phyloP scores from a whole-genome alignment of 2,329 filamentous ascomycete species.

The Colletotrichum melonis region DNA sequence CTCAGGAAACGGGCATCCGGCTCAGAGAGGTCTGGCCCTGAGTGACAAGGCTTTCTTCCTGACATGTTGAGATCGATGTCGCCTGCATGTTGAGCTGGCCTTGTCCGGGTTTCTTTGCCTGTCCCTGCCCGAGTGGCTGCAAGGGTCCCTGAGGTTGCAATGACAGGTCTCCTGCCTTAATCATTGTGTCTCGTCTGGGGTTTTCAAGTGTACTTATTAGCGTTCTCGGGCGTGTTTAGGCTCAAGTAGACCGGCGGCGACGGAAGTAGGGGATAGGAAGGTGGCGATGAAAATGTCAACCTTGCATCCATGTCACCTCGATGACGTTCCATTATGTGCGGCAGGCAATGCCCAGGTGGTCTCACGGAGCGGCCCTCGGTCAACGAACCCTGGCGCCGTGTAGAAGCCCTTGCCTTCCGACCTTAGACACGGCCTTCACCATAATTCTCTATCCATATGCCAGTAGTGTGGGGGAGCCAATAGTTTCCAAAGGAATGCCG shows the following conservation, averaged over 20 bases:
- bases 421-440: background rate
- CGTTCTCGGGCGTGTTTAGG: background rate
- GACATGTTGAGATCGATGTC: conserved; percentile 41
- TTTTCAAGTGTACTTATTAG: background rate
- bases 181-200: background rate
- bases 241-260: conserved; percentile 12
- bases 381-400: background rate
- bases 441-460: background rate
- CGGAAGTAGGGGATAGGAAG: background rate
- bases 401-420: background rate
- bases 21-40: conserved; percentile 10
- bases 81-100: conserved; percentile 41
- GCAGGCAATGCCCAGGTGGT: conserved; percentile 3
- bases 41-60: background rate
- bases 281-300: conserved; percentile 17
- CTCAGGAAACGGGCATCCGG: conserved; percentile 23
- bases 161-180: background rate
- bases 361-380: background rate
- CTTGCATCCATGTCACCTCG: conserved; percentile 21
- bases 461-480: background rate
- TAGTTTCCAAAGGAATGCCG: background rate
- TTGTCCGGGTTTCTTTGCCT: background rate
- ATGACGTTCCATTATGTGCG: conserved; percentile 14
- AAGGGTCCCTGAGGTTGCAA: background rate
- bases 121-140: conserved; percentile 10